phyloP scores from a whole-genome alignment of 108 stramenopile genomes.

The Pinguiococcus pyrenoidosus region DNA sequence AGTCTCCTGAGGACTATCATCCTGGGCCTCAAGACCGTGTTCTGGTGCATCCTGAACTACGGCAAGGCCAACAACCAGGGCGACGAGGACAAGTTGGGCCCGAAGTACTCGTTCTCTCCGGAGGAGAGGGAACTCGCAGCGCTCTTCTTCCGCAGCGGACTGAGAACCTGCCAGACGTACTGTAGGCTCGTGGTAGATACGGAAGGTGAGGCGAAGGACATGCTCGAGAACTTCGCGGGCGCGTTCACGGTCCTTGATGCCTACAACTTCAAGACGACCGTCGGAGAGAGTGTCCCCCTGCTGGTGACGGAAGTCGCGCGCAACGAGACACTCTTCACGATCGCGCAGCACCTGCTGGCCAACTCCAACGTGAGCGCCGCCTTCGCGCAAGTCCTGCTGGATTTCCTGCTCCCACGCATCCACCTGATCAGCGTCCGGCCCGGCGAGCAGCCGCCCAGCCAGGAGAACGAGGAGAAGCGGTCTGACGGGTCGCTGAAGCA shows the following conservation, averaged over 20 bases:
- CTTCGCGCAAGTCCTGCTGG: constrained; percentile 57
- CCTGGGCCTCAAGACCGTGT: constrained; percentile 73
- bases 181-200: neutral
- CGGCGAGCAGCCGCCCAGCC: neutral
- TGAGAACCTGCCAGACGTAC: too few species aligned
- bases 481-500: constrained; percentile 12
- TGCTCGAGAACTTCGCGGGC: constrained; percentile 67
- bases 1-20: constrained; percentile 67
- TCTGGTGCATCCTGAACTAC: constrained; percentile 80
- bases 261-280: constrained; percentile 45
- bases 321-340: constrained; percentile 49
- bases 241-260: constrained; percentile 69
- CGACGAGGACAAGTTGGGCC: constrained; percentile 47
- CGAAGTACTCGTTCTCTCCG: too few species aligned
- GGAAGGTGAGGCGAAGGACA: constrained; percentile 4
- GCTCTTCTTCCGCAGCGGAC: neutral
- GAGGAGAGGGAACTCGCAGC: constrained; percentile 62
- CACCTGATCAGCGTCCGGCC: constrained; percentile 21
- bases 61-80: constrained; percentile 15
- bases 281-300: constrained; percentile 26
- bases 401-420: constrained; percentile 57
- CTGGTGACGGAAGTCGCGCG: constrained; percentile 62
- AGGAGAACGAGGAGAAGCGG: neutral
- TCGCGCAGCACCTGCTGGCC: constrained; percentile 64
- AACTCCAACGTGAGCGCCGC: constrained; percentile 48